Percentiles rank a stretch among this genome's conserved stretches.
These are phyloP conservation scores for Aureobasidium sp. DNA, from an alignment of 2,329 filamentous ascomycete genomes.

Conservation along the genomic window DNA sequence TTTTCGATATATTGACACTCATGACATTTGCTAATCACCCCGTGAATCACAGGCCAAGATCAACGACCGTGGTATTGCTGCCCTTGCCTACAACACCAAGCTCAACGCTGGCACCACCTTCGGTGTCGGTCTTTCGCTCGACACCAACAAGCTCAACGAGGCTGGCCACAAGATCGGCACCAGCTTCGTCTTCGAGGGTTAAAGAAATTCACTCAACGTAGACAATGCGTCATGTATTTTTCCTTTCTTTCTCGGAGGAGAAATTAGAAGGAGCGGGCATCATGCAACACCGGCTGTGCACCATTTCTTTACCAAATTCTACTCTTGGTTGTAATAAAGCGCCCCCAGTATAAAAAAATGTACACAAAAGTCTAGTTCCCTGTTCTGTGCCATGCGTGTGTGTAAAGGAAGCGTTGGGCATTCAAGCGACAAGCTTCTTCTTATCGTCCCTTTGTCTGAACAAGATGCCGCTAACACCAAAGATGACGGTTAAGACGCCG, in stretches of 20 bases:
- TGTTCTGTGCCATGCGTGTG: background rate
- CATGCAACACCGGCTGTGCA: background rate
- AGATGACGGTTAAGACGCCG: conserved; percentile 22
- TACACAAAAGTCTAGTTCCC: background rate
- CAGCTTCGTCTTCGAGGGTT: conserved; percentile 85
- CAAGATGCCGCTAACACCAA: conserved; percentile 17
- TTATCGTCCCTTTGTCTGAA: background rate
- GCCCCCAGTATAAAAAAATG: conserved; percentile 1
- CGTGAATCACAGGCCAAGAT: conserved; percentile 72
- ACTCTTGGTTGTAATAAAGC: conserved; percentile 1
- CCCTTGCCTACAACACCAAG: conserved; percentile 97
- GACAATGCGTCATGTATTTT: conserved; percentile 8
- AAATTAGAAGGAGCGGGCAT: conserved; percentile 1
- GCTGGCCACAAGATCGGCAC: conserved; percentile 93
- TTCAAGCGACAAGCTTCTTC: background rate
- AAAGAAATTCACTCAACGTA: conserved; percentile 30
- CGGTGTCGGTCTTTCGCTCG: conserved; percentile 92
- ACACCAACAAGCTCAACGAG: conserved; percentile 99
- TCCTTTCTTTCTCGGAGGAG: background rate
- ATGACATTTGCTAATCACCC: background rate
- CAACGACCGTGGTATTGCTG: conserved; percentile 98
- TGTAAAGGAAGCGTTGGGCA: background rate
- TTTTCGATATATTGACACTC: background rate
- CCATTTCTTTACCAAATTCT: background rate
- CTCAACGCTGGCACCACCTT: conserved; percentile 95